Evolutionary conservation across 306 rosid species (phyloP).

Genomic region (Datisca glomerata): DNA sequence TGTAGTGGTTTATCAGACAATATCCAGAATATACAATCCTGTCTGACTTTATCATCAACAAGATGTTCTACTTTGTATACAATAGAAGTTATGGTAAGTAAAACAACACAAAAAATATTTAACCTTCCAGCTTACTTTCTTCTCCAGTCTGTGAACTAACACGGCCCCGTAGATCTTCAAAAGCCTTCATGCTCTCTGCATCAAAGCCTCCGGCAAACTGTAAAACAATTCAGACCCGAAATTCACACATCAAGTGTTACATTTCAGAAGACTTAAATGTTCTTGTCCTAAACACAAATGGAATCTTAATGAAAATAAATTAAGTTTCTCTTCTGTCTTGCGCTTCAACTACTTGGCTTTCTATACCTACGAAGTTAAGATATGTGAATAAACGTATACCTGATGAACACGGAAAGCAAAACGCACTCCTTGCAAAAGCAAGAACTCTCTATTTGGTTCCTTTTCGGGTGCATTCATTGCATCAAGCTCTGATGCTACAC

Average conservation of each 20-base stretch:
- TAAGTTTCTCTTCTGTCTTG: too few relatives aligned
- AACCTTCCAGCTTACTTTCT: constrained; percentile 33
- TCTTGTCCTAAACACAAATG: too few relatives aligned
- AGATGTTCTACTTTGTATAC: too few relatives aligned
- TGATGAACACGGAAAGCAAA: constrained; percentile 94
- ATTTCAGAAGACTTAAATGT: too few relatives aligned
- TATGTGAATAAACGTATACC: too few relatives aligned
- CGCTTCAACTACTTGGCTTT: too few relatives aligned
- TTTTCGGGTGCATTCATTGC: constrained; percentile 63
- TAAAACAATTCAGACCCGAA: constrained; percentile 16
- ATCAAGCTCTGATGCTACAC: constrained; percentile 81
- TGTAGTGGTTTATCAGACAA: too few relatives aligned
- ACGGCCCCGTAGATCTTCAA: constrained; percentile 78
- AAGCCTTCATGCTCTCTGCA: constrained; percentile 92
- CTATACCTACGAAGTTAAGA: too few relatives aligned
- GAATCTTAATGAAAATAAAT: too few relatives aligned
- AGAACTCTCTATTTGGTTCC: constrained; percentile 78
- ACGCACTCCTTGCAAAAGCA: constrained; percentile 81
- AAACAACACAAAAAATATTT: not conserved
- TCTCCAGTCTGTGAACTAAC: constrained; percentile 30
- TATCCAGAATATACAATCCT: too few relatives aligned
- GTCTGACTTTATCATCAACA: too few relatives aligned
- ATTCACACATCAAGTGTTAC: too few relatives aligned
- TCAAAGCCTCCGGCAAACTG: constrained; percentile 97
- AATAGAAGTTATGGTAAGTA: not conserved